Percentiles rank a stretch among this genome's conserved stretches.
These are phyloP conservation scores for Leptographium galeiforme DNA, from an alignment of 2,329 filamentous ascomycete species.

Conservation along the genomic window DNA sequence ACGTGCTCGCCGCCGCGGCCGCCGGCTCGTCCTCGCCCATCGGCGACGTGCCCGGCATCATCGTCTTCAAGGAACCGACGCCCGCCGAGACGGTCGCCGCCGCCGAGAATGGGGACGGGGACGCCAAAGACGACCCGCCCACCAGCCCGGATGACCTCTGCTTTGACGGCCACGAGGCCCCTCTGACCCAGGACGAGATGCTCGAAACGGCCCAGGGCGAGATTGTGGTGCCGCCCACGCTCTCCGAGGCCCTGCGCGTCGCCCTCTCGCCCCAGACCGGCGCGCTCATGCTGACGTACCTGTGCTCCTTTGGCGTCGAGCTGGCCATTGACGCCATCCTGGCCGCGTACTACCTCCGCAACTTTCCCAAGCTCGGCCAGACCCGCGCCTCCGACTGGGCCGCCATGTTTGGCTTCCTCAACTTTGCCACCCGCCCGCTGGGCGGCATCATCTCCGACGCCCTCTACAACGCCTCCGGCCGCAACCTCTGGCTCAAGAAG, in stretches of 20 bases:
- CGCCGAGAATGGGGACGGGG: background rate
- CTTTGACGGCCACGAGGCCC: constrained; percentile 27
- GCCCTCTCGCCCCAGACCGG: constrained; percentile 39
- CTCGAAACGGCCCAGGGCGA: constrained; percentile 40
- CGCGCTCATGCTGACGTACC: constrained; percentile 43
- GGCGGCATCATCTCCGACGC: constrained; percentile 45
- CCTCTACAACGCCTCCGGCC: constrained; percentile 25
- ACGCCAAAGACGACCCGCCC: background rate
- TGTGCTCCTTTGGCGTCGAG: constrained; percentile 50
- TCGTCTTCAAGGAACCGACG: constrained; percentile 24
- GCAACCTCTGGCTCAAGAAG: constrained; percentile 30
- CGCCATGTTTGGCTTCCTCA: constrained; percentile 63
- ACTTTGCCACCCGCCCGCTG: constrained; percentile 52
- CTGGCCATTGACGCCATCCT: constrained; percentile 49
- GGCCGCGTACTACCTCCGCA: constrained; percentile 43
- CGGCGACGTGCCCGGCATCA: constrained; percentile 35
- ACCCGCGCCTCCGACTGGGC: constrained; percentile 48
- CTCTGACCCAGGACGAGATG: constrained; percentile 35
- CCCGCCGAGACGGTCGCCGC: background rate
- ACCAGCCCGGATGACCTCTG: background rate
- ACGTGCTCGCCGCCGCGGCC: constrained; percentile 16
- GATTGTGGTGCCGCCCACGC: constrained; percentile 38
- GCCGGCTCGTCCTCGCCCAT: constrained; percentile 30
- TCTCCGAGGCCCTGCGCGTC: constrained; percentile 31
- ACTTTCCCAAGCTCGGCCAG: constrained; percentile 44